Conservation (phyloP, 257 asterid genomes). For the Solanum piurae region DNA sequence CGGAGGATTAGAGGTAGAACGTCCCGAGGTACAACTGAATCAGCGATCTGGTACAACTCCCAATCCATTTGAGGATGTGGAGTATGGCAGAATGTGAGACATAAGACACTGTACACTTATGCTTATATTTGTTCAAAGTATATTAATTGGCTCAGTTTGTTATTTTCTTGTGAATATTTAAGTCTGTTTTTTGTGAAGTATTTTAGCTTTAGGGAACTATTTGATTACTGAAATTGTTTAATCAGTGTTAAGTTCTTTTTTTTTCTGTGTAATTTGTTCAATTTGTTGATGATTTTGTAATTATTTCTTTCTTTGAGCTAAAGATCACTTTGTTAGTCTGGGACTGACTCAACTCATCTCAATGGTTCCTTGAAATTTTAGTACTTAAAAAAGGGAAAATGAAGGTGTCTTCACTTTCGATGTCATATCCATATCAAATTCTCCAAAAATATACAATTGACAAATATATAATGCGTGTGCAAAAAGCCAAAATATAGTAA, state of each 20-base stretch:
- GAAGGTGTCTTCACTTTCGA: not conserved
- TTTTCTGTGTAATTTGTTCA: not conserved
- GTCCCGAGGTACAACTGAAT: constrained; percentile 3
- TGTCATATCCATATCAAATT: rapidly evolving
- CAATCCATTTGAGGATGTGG: constrained; percentile 7
- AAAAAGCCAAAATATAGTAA: not conserved
- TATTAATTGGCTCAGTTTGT: not conserved
- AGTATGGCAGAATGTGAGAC: constrained; percentile 14
- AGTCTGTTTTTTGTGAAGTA: not conserved
- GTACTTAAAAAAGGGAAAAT: not conserved
- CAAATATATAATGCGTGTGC: not conserved
- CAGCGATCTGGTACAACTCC: not conserved
- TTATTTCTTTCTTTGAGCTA: not conserved
- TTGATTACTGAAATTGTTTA: not conserved
- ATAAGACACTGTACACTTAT: not conserved
- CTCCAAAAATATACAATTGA: not conserved
- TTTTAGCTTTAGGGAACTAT: not conserved
- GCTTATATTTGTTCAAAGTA: not conserved
- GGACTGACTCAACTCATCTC: not conserved
- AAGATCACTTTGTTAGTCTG: not conserved
- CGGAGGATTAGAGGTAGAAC: not conserved
- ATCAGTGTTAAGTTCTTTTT: not conserved
- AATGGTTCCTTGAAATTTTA: not conserved
- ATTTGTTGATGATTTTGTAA: not conserved
- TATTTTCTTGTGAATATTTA: not conserved